These are phyloP conservation scores for Aspergillus sp. DNA, from an alignment of 2,329 filamentous ascomycete species.

Conservation along the genomic window DNA sequence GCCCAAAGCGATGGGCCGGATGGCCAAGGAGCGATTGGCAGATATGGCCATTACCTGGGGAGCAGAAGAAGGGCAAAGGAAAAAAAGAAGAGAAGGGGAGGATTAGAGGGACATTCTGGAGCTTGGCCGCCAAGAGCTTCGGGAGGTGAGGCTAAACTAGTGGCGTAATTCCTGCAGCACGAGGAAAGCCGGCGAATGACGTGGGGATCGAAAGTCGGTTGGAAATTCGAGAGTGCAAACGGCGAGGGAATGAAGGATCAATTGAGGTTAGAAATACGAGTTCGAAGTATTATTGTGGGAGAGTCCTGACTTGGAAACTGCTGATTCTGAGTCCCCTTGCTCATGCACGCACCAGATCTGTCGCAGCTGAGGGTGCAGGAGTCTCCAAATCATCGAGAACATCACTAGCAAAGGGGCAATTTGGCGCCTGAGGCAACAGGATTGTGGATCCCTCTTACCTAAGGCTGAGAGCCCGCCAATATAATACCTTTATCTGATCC, in stretches of 20 bases:
- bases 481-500: too few species aligned
- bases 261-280: background rate
- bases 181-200: conserved; percentile 1
- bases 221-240: background rate
- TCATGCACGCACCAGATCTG: background rate
- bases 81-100: conserved; percentile 2
- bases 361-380: background rate
- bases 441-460: background rate
- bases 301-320: background rate
- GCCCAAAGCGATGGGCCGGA: conserved; percentile 41
- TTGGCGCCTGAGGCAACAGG: background rate
- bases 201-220: background rate
- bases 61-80: conserved; percentile 1
- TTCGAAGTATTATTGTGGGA: background rate
- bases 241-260: background rate
- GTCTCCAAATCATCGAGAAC: background rate
- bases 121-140: conserved; percentile 1
- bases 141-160: conserved; percentile 5
- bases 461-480: background rate
- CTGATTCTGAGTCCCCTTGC: background rate
- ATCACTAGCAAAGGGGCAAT: background rate
- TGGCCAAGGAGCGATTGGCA: conserved; percentile 33
- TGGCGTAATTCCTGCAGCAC: conserved; percentile 1
- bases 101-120: conserved; percentile 13
- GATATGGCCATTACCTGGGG: conserved; percentile 27